These are phyloP conservation scores for Diphasiastrum complanatum DNA, from an alignment of 83 land plant species.

Conservation along the genomic window DNA sequence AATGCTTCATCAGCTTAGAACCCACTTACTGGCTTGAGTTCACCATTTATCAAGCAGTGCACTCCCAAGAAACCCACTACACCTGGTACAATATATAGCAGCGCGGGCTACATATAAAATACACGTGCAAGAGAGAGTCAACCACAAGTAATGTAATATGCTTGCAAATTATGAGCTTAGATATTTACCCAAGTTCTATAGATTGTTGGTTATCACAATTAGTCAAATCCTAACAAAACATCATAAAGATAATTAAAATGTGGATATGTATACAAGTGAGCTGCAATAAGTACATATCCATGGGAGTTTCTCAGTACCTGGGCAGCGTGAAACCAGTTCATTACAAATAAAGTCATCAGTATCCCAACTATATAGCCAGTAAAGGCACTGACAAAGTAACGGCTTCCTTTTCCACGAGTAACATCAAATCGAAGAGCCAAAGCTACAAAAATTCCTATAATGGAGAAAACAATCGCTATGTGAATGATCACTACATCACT, in stretches of 20 bases:
- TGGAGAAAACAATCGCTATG: neutral
- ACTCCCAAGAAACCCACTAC: conserved; percentile 83
- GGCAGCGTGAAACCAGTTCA: conserved; percentile 99
- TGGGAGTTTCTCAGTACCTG: conserved; percentile 45
- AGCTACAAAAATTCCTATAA: conserved; percentile 92
- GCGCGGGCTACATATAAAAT: conserved; percentile 70
- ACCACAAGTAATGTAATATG: neutral
- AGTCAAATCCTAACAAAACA: neutral
- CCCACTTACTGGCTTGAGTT: conserved; percentile 77
- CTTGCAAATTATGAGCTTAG: neutral
- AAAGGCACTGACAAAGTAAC: conserved; percentile 90
- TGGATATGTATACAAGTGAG: neutral
- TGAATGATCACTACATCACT: neutral
- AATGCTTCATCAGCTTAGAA: too few relatives aligned
- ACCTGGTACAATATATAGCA: conserved; percentile 90
- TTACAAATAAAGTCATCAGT: conserved; percentile 70
- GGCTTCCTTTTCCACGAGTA: conserved; percentile 56
- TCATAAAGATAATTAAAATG: neutral
- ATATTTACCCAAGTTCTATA: neutral
- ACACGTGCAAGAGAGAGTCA: neutral
- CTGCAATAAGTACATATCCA: neutral
- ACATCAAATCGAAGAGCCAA: conserved; percentile 96
- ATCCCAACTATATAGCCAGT: conserved; percentile 76
- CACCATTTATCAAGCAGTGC: conserved; percentile 76
- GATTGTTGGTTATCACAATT: neutral